Base-by-base conservation (phyloP, 2,329 filamentous ascomycete genomes). In the Ophiostoma australiae region DNA sequence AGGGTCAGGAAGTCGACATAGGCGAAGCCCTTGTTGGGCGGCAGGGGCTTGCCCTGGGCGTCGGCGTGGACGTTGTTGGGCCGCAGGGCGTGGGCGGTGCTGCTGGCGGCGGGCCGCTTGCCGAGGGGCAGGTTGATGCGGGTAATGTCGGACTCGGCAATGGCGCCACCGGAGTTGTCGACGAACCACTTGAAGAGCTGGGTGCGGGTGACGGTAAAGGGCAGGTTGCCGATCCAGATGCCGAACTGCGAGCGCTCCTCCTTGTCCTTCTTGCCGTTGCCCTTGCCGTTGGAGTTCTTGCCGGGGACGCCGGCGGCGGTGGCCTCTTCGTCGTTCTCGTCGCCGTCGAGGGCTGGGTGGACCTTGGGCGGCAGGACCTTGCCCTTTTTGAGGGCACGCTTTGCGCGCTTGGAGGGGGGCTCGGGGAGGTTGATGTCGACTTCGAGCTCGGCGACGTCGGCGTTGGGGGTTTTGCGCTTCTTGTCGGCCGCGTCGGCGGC, bases 141-240 rank as follows among this genome's bases (percentile, higher is more conserved):
- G 1, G 93, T 97, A 75, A 99, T 95, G 73, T 89, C 86, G 68
- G 88, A 86, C 70, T 88, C 85, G 39, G 86, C 82, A 73, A 93
- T 88, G 71, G 84, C 82, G 72, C 88, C 89, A 68, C 89, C 89
- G 7, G 89, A 89, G 78, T 89, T 87, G 52, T 89, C 86, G 44
- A 90, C 86, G n/a, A 99, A 82, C 85, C 97, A 98, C 73, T 86
- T 86, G 76, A 90, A 89, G 68, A 99, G 82, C 73, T 93, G 89
- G 15, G 87, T 83, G 72, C 90, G 89, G 65, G 91, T 95, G 58
- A 90, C 84, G 67, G 87, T 88, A 84, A 94, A 99, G n/a, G 91
- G 88, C 73, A 99, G 82, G 80, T 99, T 99, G 76, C 96, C 95
- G 76, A 99, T 92, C 95, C 95, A 99, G 75, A 99, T 88, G 73